Evolutionary conservation across 2,329 filamentous ascomycete genomes (phyloP), one percentile per base, ranked within the genome.

Genomic region (Penicillium corylophilum): DNA sequence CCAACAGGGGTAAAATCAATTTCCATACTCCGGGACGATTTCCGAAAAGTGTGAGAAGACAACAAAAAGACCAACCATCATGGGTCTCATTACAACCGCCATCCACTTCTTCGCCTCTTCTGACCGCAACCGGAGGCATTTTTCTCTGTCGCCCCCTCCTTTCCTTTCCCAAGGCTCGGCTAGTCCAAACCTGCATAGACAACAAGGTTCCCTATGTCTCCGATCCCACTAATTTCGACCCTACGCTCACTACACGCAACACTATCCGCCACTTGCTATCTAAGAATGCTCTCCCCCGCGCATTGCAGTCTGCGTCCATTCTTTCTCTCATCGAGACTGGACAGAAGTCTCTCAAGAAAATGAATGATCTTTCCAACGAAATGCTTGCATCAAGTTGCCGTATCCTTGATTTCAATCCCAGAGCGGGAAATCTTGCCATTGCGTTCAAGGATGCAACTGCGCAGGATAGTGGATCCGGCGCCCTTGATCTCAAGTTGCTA

Each of bases 191-290:
- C 84, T 96, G 93, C 64, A 70, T 85, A 54, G 76, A 80, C n/a
- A 80, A 85, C 57, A 72, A 77, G 0, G 74, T 95, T 9, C 73
- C 75, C 0, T 97, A 90, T 88, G 89, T 90, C 56, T 89, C 94
- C 67, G 94, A 99, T 67, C 74, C 78, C 38, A 96, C 92, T 1
- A 99, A 99, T 65, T 71, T 77, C 15, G 88, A 96, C 63, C 80
- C 78, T 8, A 90, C 86, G 0, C 73, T 95, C 52, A 96, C 94
- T 0, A 73, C 80, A 40, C 83, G 94, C 33, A 99, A 99, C 64
- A 85, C 93, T 0, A 77, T 96, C 33, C 83, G 93, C 28, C 69
- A 95, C 39, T 78, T 82, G 18, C 73, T 77, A 23, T 71, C 79
- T 4, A 72, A 38, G 9, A 38, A 85, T 51, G 64, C 69, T 2